phyloP scores from a whole-genome alignment of 1,139 yeast genomes.

The Diutina pseudorugosa region DNA sequence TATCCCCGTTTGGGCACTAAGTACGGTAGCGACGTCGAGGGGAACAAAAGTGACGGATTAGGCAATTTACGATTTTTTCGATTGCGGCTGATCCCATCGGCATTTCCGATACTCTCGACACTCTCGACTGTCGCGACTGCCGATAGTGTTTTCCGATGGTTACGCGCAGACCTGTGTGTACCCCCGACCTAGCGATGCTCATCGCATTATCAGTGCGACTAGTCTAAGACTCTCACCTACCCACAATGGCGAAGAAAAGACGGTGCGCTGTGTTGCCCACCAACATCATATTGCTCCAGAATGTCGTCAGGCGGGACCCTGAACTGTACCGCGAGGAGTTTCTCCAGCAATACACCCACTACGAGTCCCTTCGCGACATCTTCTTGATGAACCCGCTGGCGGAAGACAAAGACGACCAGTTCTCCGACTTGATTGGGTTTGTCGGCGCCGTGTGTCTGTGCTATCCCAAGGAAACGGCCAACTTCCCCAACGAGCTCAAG shows the following conservation, averaged over 20 bases:
- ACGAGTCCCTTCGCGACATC: constrained; percentile 80
- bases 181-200: background rate
- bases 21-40: no score
- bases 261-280: constrained; percentile 90
- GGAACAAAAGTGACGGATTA: no score
- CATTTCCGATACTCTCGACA: background rate
- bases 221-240: no score
- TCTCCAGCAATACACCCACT: constrained; percentile 82
- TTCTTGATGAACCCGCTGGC: constrained; percentile 58
- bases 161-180: no score
- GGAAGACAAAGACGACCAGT: constrained; percentile 49
- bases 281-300: constrained; percentile 82
- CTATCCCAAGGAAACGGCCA: constrained; percentile 78
- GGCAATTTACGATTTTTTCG: no score
- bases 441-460: constrained; percentile 85
- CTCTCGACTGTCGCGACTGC: background rate
- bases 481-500: constrained; percentile 72
- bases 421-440: constrained; percentile 78
- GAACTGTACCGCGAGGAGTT: constrained; percentile 90
- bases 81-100: no score
- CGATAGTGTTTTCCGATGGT: background rate
- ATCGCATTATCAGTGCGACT: background rate
- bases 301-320: constrained; percentile 88
- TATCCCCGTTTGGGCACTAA: no score
- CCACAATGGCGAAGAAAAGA: constrained; percentile 68